A percentile compares a stretch with the other conserved stretches of the same genome.
phyloP scores from a whole-genome alignment of 805 yeast genomes.

The Pichia gijzeniarum region DNA sequence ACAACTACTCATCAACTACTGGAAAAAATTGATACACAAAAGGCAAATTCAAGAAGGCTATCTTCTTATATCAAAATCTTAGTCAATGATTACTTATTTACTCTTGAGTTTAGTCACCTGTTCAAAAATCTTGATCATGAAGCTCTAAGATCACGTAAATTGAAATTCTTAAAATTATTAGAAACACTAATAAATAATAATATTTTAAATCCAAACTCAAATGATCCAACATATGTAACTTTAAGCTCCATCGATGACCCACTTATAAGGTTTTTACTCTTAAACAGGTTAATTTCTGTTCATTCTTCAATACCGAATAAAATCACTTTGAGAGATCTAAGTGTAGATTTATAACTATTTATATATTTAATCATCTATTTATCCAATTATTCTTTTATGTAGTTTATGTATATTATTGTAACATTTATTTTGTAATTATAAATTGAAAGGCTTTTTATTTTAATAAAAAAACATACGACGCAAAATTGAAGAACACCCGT shows the following conservation, averaged over 20 bases:
- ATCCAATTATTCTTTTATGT: too few relatives aligned
- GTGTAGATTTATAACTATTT: slow-evolving; percentile 5
- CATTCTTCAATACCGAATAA: slow-evolving; percentile 25
- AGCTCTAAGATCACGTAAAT: slow-evolving; percentile 17
- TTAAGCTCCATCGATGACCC: slow-evolving; percentile 30
- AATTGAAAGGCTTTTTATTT: too few relatives aligned
- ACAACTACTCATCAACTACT: not conserved
- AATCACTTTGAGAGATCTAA: slow-evolving; percentile 24
- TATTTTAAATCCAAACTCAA: slow-evolving; percentile 8
- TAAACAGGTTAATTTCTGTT: slow-evolving; percentile 23
- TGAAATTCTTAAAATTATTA: slow-evolving; percentile 23
- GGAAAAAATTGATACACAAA: slow-evolving; percentile 13
- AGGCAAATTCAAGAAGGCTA: slow-evolving; percentile 19
- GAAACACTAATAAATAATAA: slow-evolving; percentile 28
- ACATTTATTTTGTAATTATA: too few relatives aligned
- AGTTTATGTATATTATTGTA: too few relatives aligned
- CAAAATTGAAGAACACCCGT: slow-evolving; percentile 39
- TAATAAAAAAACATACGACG: slow-evolving; percentile 39
- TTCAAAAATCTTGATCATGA: slow-evolving; percentile 17
- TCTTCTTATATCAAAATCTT: slow-evolving; percentile 22
- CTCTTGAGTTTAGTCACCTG: slow-evolving; percentile 19
- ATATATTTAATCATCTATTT: not conserved
- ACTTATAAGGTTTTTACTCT: slow-evolving; percentile 27
- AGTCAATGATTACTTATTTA: slow-evolving; percentile 25
- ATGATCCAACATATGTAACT: slow-evolving; percentile 12